Percentiles rank a stretch among this genome's conserved stretches.
These are phyloP conservation scores for Clitoria ternatea DNA, from an alignment of 306 rosid genomes.

Conservation along the genomic window DNA sequence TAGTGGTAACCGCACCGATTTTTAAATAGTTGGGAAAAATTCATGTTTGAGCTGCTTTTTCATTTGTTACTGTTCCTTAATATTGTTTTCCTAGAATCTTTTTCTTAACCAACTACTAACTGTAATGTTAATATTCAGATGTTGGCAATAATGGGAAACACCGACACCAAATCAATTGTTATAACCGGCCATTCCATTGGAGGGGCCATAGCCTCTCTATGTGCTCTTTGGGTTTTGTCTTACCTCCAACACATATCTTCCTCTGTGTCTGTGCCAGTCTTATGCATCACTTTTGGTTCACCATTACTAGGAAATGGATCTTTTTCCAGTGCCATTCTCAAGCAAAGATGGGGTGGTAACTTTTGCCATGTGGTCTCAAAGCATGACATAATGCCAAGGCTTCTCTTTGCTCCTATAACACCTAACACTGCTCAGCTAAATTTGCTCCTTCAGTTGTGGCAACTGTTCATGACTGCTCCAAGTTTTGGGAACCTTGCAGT, in stretches of 20 bases:
- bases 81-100: not conserved
- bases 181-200: conserved; percentile 83
- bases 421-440: conserved; percentile 36
- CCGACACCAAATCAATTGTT: conserved; percentile 50
- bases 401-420: conserved; percentile 47
- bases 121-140: conserved; percentile 36
- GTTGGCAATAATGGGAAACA: conserved; percentile 25
- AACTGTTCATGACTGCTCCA: conserved; percentile 42
- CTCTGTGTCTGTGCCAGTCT: conserved; percentile 26
- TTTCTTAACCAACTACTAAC: not conserved
- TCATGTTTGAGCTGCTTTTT: too few species aligned
- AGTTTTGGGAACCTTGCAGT: conserved; percentile 26
- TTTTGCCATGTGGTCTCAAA: conserved; percentile 64
- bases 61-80: not conserved
- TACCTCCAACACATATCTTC: conserved; percentile 36
- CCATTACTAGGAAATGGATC: conserved; percentile 67
- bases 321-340: conserved; percentile 54
- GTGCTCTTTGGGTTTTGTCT: conserved; percentile 66
- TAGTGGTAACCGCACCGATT: too few species aligned
- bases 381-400: conserved; percentile 74
- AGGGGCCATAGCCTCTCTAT: conserved; percentile 64
- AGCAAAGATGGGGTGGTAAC: conserved; percentile 71
- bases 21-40: too few species aligned
- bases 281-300: conserved; percentile 79
- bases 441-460: conserved; percentile 52